These are phyloP conservation scores for Hippophae tibetana DNA, from an alignment of 306 rosid genomes.

Conservation along the genomic window DNA sequence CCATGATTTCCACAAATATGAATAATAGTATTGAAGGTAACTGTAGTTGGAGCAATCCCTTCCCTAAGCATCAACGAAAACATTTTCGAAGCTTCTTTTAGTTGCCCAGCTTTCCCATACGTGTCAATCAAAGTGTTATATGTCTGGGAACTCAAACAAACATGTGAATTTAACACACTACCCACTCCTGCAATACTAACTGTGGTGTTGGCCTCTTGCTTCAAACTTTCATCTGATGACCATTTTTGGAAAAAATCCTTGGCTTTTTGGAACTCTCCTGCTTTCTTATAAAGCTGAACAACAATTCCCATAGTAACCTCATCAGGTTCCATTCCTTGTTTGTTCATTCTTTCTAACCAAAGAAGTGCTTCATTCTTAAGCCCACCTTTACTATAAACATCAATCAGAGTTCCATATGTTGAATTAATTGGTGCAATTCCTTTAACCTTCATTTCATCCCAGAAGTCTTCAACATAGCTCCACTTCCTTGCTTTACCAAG, in stretches of 20 bases:
- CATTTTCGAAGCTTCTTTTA: constrained; percentile 46
- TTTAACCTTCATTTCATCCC: constrained; percentile 55
- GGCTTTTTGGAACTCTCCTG: constrained; percentile 69
- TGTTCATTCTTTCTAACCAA: constrained; percentile 75
- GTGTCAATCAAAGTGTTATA: constrained; percentile 66
- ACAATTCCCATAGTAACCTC: constrained; percentile 92
- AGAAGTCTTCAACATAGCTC: constrained; percentile 44
- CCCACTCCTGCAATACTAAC: constrained; percentile 17
- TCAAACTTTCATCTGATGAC: constrained; percentile 37
- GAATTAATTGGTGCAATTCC: constrained; percentile 65
- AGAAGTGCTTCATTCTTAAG: constrained; percentile 53
- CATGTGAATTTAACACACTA: constrained; percentile 12
- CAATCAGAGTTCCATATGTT: constrained; percentile 78
- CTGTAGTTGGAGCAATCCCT: constrained; percentile 64
- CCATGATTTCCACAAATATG: constrained; percentile 69
- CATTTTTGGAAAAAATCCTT: constrained; percentile 68
- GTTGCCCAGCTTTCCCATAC: constrained; percentile 60
- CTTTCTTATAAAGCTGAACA: constrained; percentile 78
- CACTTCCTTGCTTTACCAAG: constrained; percentile 60
- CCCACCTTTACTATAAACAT: constrained; percentile 75
- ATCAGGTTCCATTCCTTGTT: constrained; percentile 73
- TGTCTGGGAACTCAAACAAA: constrained; percentile 44
- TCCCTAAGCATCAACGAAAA: constrained; percentile 69
- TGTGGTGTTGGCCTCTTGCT: constrained; percentile 9
- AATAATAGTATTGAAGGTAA: constrained; percentile 76